Conservation (phyloP, 805 yeast genomes). For the Huiozyma naganishii region DNA sequence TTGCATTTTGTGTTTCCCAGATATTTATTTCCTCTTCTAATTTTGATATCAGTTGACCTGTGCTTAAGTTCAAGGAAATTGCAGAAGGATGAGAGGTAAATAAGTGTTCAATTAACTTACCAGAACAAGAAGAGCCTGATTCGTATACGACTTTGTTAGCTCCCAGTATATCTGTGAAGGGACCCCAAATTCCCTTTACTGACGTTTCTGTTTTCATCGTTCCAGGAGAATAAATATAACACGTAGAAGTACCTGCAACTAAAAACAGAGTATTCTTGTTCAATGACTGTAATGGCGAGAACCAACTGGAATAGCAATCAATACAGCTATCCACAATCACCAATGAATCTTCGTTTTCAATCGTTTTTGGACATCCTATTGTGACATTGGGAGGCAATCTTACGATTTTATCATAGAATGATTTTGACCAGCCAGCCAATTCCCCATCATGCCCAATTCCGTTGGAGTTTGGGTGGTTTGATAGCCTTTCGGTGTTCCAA, state of each 20-base stretch:
- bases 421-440: constrained; percentile 40
- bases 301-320: constrained; percentile 50
- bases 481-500: constrained; percentile 4
- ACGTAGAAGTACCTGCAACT: constrained; percentile 57
- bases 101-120: constrained; percentile 39
- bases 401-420: constrained; percentile 16
- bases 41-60: constrained; percentile 9
- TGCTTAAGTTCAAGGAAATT: background rate
- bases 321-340: constrained; percentile 40
- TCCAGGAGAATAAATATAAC: constrained; percentile 29
- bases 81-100: constrained; percentile 34
- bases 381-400: constrained; percentile 18
- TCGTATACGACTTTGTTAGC: constrained; percentile 30
- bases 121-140: constrained; percentile 52
- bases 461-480: constrained; percentile 8
- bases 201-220: background rate
- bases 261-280: constrained; percentile 29
- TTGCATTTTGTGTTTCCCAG: constrained; percentile 7
- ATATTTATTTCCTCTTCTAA: constrained; percentile 15
- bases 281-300: constrained; percentile 27
- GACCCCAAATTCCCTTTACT: constrained; percentile 51
- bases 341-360: constrained; percentile 1
- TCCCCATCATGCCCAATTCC: constrained; percentile 46
- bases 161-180: constrained; percentile 33
- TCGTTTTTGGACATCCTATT: constrained; percentile 7